Base-by-base conservation (phyloP, 495 filamentous ascomycete species). In the Xylaria cubensis region DNA sequence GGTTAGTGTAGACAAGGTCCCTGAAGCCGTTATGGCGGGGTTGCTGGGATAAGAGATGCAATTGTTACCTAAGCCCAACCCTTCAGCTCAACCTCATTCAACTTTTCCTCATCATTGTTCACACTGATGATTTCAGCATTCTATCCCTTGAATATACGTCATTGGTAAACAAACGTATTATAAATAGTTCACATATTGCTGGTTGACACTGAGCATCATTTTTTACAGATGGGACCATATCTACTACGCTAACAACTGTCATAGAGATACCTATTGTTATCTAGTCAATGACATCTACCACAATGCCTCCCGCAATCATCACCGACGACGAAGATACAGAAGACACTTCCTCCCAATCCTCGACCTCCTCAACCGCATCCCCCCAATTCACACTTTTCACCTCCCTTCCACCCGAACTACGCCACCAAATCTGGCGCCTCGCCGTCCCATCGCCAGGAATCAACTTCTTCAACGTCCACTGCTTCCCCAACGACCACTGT, bases 401-500 rank as follows among this genome's bases (percentile, higher is more conserved):
- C 0, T 17, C 71, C 7, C 80, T 83, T 21, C 81, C 81, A 0
- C 70, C 78, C 32, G 81, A 83, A 48, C 66, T 83, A 19, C 76
- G 81, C 4, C 76, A 76, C 32, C 72, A 78, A 15, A 80, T 83
- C 36, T 81, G 77, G 77, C 76, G 64, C 5, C 24, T 55, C 8
- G 77, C 76, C 13, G 46, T 76, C 0, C 76, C 76, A 1, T 50
- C 44, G 1, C 72, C 75, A 7, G 76, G 75, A 41, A 73, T 79
- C 50, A 79, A 79, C 67, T 78, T 79, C 67, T 79, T 79, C 74
- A 79, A 79, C 76, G 68, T 79, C 1, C 77, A 79, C 56, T 69
- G 56, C 61, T 71, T 76, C 64, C 77, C 77, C 24, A 76, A 78
- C 50, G 76, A 79, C 46, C 77, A 79, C 36, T 19, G 0, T 0